Base-by-base conservation (phyloP, 352 stramenopile species). In the Blastocystis sp. region DNA sequence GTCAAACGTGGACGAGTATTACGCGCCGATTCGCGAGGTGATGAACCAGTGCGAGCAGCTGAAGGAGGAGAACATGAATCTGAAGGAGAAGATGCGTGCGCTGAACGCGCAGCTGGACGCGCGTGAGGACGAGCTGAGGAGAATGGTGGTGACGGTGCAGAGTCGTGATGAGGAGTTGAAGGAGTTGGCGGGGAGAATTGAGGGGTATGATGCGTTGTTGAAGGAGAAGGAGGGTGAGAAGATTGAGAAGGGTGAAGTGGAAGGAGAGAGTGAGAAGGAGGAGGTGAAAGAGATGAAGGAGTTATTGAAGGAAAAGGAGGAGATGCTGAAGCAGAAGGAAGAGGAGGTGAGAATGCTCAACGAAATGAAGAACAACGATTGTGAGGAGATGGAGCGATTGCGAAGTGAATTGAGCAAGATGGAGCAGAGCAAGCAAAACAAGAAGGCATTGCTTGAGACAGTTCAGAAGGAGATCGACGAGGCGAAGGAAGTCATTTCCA, bases 51-150 rank as follows among this genome's bases (percentile, higher is more conserved):
- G 74, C 35, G 74, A 85, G 16, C 55, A 85, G 74, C 61, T 85
- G 50, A 85, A 85, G 33, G 74, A 85, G 35, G 60, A 50, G 3
- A 69, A 69, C 26, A 12, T 85, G 74, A 39, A 85, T 55, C 33
- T 85, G 74, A 85, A 85, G 45, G 74, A 85, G n/a, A 62, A 66
- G 50, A 62, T 67, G 31, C 29, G 74, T 3, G 60, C 51, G n/a
- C 16, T 69, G 31, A 26, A 45, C 2, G n/a, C 65, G 31, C 51
- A 55, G 0, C 51, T 85, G 35, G 33, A 85, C 70, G 31, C 45
- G 50, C 50, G 51, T 26, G 74, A 85, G 12, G 74, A 85, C 55
- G 51, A 85, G 37, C 59, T 85, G 19, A 51, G 60, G 3, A 21
- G 55, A n/a, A 16, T 85, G 45, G 39, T 24, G 19, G 60, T 67